Conservation (phyloP, 129 eudicot genomes). For the Cynara cardunculus region DNA sequence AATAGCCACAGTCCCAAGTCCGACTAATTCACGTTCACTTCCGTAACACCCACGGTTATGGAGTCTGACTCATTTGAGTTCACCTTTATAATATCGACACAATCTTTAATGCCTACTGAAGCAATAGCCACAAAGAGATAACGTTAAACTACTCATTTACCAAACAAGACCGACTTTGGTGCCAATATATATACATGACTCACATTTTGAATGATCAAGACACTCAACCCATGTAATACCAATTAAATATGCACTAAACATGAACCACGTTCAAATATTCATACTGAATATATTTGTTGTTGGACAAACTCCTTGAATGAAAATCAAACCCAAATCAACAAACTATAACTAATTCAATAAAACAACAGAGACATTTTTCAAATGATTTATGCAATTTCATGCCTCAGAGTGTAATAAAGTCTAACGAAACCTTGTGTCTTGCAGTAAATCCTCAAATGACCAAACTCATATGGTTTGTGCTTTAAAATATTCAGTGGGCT, state of each 20-base stretch:
- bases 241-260: background rate
- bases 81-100: background rate
- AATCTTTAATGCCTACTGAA: background rate
- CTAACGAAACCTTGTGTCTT: background rate
- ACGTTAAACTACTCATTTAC: background rate
- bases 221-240: background rate
- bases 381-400: background rate
- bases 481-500: background rate
- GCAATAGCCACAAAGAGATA: background rate
- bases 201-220: background rate
- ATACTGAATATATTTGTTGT: background rate
- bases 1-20: too few species aligned
- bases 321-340: background rate
- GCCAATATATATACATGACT: too few species aligned
- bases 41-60: background rate
- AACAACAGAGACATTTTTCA: background rate
- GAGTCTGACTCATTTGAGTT: background rate
- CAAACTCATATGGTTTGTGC: background rate
- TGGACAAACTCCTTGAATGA: background rate
- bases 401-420: background rate
- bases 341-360: background rate
- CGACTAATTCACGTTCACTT: too few species aligned
- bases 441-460: background rate
- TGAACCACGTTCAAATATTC: background rate
- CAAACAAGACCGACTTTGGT: too few species aligned